Base-by-base conservation (phyloP, 495 filamentous ascomycete species). In the Aspergillus heteromorphus region DNA sequence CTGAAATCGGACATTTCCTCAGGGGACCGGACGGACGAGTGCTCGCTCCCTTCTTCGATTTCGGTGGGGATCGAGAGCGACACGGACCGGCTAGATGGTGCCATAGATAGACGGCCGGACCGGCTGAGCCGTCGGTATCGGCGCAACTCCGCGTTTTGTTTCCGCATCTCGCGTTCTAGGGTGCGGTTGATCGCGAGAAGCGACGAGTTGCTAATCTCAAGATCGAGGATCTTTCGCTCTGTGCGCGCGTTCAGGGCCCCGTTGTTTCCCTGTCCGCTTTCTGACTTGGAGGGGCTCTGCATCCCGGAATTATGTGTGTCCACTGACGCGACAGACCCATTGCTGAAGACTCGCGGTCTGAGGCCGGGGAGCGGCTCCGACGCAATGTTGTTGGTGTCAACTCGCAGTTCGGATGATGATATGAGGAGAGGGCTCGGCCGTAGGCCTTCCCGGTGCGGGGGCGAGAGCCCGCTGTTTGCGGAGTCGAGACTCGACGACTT, bases 171-270 rank as follows among this genome's bases (percentile, higher is more conserved):
- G 9, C 88, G 80, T 68, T 99, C 93, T 1, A 99, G 73, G 0
- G 89, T 91, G 45, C 91, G 82, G 62, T 99, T 99, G 70, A 99
- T 97, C n/a, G 95, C 95, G 25, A 96, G 79, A 7, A 99, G 81
- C 19, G 91, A 96, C 2, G 90, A 92, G 59, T 99, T 99, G 56
- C 88, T 95, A 55, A 99, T 99, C 64, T 99, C 89, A n/a, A 99
- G 75, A 66, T 99, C 93, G 59, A 97, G 75, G 25, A 99, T 92
- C 69, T 97, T 97, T 52, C 93, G 84, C 69, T 97, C 93, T 6
- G 88, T 84, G 14, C 93, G 83, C 6, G 93, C 93, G 67, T 88
- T 92, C 10, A 87, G 79, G 2, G 91, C 90, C 8, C 85, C 71
- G 34, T 91, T 89, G 48, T 76, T 86, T 49, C 80, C 40, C 7